Conservation (phyloP, 2,329 filamentous ascomycete genomes). For the Metarhizium brunneum region DNA sequence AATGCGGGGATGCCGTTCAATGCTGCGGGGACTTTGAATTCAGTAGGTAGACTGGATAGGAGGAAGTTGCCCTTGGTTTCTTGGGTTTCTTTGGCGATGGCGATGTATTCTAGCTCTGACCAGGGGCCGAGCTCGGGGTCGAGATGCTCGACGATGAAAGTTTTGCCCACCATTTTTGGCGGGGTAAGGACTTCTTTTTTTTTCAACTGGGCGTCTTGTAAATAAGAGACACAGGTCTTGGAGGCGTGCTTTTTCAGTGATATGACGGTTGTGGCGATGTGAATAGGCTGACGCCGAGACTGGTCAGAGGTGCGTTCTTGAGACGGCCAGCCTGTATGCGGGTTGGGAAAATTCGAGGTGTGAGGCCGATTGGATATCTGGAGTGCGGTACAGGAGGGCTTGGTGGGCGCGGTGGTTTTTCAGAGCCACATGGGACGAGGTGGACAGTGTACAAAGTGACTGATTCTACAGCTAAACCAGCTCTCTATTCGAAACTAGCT, state of each 20-base stretch:
- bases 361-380: neutral
- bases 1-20: constrained; percentile 52
- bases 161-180: constrained; percentile 46
- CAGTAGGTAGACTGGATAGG: constrained; percentile 68
- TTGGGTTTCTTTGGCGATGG: constrained; percentile 75
- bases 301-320: neutral
- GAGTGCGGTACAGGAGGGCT: neutral
- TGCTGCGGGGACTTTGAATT: constrained; percentile 54
- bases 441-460: too few relatives aligned
- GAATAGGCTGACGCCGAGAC: neutral
- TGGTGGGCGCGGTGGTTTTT: too few relatives aligned
- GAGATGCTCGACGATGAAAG: constrained; percentile 92
- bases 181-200: neutral
- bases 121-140: constrained; percentile 89
- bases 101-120: constrained; percentile 87
- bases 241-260: neutral
- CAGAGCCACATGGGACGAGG: too few relatives aligned
- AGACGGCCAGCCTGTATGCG: neutral
- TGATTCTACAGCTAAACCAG: too few relatives aligned
- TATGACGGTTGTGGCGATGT: neutral
- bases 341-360: neutral
- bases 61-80: constrained; percentile 61
- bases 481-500: too few relatives aligned
- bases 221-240: neutral
- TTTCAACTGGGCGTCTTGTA: neutral